phyloP scores from a whole-genome alignment of 1,284 basidiomycete genomes.

The Malassezia furfur region DNA sequence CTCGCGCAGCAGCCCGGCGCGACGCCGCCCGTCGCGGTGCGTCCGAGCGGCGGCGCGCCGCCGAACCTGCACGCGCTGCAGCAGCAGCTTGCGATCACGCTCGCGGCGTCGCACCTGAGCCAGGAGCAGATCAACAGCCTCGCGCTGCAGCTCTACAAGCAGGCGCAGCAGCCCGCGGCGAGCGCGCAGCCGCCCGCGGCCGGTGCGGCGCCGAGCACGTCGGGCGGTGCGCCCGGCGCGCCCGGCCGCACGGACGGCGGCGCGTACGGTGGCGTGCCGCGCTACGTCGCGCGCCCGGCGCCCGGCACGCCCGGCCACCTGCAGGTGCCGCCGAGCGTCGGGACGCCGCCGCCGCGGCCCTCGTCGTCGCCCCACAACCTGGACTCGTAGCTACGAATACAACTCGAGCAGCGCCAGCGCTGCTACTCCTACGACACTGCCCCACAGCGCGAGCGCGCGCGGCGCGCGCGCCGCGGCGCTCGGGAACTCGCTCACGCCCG shows the following conservation, averaged over 20 bases:
- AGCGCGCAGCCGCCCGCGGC: not conserved
- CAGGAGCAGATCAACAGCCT: conserved; percentile 38
- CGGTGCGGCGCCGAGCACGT: not conserved
- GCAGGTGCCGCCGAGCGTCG: not conserved
- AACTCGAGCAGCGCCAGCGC: not conserved
- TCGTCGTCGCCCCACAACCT: not conserved
- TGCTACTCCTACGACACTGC: not conserved
- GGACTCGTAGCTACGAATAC: not conserved
- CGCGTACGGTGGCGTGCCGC: too few species aligned
- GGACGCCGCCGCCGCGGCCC: not conserved
- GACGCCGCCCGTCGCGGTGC: conserved; percentile 1
- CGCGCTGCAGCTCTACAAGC: conserved; percentile 36
- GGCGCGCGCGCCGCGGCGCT: not conserved
- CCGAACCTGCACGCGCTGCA: conserved; percentile 35
- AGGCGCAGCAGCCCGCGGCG: conserved; percentile 24
- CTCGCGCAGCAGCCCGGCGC: not conserved
- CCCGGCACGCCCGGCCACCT: not conserved
- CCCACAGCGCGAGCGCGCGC: too few species aligned
- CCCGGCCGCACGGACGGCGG: not conserved
- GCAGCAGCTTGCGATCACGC: conserved; percentile 32
- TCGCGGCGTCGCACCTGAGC: conserved; percentile 29
- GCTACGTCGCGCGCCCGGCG: too few species aligned
- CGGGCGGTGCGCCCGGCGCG: too few species aligned
- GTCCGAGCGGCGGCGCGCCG: conserved; percentile 19
- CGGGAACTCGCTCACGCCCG: conserved; percentile 7